These are phyloP conservation scores for Saccharata proteae DNA, from an alignment of 2,329 filamentous ascomycete genomes.

Conservation along the genomic window DNA sequence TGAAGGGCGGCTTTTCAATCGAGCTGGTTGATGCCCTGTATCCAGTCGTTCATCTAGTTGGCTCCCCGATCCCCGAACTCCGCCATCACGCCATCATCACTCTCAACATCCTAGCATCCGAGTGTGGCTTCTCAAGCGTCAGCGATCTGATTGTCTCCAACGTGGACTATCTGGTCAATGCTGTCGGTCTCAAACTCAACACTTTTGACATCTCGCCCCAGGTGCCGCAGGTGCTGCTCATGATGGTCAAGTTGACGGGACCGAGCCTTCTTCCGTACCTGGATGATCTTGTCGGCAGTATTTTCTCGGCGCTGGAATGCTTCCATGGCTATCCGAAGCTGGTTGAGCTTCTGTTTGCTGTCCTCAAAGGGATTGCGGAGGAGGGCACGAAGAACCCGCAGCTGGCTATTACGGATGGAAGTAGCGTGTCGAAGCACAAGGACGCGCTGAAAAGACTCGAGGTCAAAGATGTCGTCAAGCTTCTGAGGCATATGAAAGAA, in stretches of 20 bases:
- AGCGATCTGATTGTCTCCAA: constrained; percentile 77
- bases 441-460: constrained; percentile 2
- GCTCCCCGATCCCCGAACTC: constrained; percentile 54
- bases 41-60: constrained; percentile 78
- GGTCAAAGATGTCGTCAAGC: constrained; percentile 16
- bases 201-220: constrained; percentile 86
- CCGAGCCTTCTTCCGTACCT: constrained; percentile 72
- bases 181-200: constrained; percentile 77
- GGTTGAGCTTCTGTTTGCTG: constrained; percentile 73
- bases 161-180: constrained; percentile 92
- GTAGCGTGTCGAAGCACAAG: not conserved
- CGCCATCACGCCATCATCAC: constrained; percentile 73
- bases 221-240: constrained; percentile 76
- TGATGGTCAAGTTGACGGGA: constrained; percentile 88
- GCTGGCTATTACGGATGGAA: constrained; percentile 31
- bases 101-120: constrained; percentile 64
- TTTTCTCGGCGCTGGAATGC: constrained; percentile 86
- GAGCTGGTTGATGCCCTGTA: constrained; percentile 89
- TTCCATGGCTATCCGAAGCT: constrained; percentile 87
- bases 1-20: constrained; percentile 57
- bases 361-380: constrained; percentile 70
- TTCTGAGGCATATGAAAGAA: constrained; percentile 23
- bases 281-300: constrained; percentile 80
- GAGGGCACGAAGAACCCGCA: constrained; percentile 56
- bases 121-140: constrained; percentile 63